Evolutionary conservation across 352 stramenopile genomes (phyloP).

Genomic region (Phytophthora megakarya): DNA sequence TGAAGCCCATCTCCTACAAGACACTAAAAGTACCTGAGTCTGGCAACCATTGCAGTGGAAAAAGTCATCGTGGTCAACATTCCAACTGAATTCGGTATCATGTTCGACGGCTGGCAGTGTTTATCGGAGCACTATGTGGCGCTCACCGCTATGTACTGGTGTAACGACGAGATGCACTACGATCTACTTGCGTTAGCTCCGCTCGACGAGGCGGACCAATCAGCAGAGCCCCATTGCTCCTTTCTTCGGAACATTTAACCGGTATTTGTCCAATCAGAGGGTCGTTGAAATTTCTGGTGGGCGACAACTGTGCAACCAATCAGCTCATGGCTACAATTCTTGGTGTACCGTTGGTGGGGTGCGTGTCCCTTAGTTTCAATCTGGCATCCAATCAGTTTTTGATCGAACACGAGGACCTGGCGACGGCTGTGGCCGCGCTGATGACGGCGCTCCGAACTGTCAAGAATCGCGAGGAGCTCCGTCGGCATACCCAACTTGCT

Average conservation of each 20-base stretch:
- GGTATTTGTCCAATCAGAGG: background rate
- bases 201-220: too few species aligned
- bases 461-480: constrained; percentile 3
- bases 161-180: background rate
- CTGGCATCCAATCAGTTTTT: background rate
- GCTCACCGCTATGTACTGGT: background rate
- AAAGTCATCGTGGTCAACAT: too few species aligned
- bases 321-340: background rate
- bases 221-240: too few species aligned
- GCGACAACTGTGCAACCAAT: constrained; percentile 11
- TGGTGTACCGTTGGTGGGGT: constrained; percentile 4
- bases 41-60: too few species aligned
- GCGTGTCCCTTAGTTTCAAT: constrained; percentile 10
- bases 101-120: too few species aligned
- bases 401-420: too few species aligned
- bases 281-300: background rate
- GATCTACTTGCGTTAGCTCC: background rate
- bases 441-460: background rate
- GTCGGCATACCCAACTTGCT: too few species aligned
- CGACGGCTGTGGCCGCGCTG: background rate
- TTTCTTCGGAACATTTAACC: background rate
- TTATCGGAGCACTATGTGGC: background rate
- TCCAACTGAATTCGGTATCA: too few species aligned
- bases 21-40: constrained; percentile 4
- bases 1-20: constrained; percentile 8